Percentiles rank a stretch among this genome's conserved stretches.
Conservation (phyloP, 805 yeast species). For the Ogataea angusta region DNA sequence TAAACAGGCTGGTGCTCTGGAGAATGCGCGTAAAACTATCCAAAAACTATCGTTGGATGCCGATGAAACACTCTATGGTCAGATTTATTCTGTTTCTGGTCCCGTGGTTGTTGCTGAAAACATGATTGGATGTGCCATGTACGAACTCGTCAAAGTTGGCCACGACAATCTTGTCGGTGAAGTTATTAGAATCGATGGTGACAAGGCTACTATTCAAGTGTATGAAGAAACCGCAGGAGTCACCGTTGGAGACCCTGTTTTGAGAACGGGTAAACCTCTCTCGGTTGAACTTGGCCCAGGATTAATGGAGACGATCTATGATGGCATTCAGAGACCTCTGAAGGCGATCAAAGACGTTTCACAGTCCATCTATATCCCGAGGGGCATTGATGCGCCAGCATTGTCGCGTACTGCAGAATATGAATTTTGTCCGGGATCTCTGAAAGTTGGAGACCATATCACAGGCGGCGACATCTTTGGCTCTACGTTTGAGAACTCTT, state of each 20-base stretch:
- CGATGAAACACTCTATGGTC: slow-evolving; percentile 79
- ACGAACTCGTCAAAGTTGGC: slow-evolving; percentile 97
- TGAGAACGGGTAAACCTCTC: slow-evolving; percentile 97
- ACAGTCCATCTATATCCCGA: slow-evolving; percentile 93
- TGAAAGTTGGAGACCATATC: slow-evolving; percentile 94
- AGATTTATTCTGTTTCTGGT: slow-evolving; percentile 92
- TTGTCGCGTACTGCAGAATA: slow-evolving; percentile 76
- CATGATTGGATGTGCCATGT: slow-evolving; percentile 99
- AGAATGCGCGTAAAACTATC: slow-evolving; percentile 93
- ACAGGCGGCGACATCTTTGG: slow-evolving; percentile 98
- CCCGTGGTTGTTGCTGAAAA: slow-evolving; percentile 97
- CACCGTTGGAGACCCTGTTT: slow-evolving; percentile 98
- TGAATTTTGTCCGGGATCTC: slow-evolving; percentile 76
- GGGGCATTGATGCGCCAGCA: slow-evolving; percentile 98
- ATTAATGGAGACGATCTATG: slow-evolving; percentile 97
- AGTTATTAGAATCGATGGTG: slow-evolving; percentile 94
- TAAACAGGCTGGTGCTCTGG: slow-evolving; percentile 85
- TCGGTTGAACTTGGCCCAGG: slow-evolving; percentile 99
- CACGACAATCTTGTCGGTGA: slow-evolving; percentile 97
- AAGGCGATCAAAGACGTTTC: slow-evolving; percentile 85
- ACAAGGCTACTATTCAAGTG: slow-evolving; percentile 97
- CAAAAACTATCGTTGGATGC: slow-evolving; percentile 77
- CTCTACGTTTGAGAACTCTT: slow-evolving; percentile 88
- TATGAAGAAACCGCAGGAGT: slow-evolving; percentile 99
- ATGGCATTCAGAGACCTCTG: slow-evolving; percentile 99